Evolutionary conservation across 306 rosid genomes (phyloP), one percentile per base, ranked within the genome.

Genomic region (Trifolium pratense): DNA sequence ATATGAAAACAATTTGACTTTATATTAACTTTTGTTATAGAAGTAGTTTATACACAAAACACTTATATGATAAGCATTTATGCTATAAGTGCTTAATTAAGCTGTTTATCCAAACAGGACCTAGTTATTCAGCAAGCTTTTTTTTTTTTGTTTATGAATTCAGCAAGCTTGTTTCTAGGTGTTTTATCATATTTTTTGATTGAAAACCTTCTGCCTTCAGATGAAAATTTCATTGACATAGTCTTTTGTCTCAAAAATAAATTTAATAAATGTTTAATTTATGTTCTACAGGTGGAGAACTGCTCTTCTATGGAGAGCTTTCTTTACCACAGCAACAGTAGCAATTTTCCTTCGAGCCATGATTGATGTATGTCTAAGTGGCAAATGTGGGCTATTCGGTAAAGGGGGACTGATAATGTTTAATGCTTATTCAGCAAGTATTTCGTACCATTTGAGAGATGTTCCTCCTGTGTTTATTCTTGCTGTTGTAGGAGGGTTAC

Each of bases 331-430:
- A 32, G 99, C 99, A 65, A 63, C 86, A 51, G 97, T 91, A 64
- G 99, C 97, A 39, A 81, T 94, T 70, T 80, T 90, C 60, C 90
- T 94, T 65, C 99, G 91, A 36, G 91, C 97, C 70, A 73, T 90
- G 46, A 94, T 91, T 81, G 97, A 89, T 79, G 46, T 94, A 69
- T 94, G 99, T 79, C 78, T 83, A 29, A 89, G 94, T 55, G 97
- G 91, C 37, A 88, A 85, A 73, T 94, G 99, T 43, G 99, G 99
- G 36, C 76, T 91, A 68, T 94, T 94, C 80, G 99, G 99, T 78
- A 91, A 85, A 36, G 99, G 99, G 52, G 99, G 99, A 5, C 87
- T 94, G 79, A 94, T 94, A 83, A 91, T 91, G 96, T 94, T 88
- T 60, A 93, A 94, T 70, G 89, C 82, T 45, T 89, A 94, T 78